Conservation (phyloP, 2,329 filamentous ascomycete species). For the Monosporascus sp. region DNA sequence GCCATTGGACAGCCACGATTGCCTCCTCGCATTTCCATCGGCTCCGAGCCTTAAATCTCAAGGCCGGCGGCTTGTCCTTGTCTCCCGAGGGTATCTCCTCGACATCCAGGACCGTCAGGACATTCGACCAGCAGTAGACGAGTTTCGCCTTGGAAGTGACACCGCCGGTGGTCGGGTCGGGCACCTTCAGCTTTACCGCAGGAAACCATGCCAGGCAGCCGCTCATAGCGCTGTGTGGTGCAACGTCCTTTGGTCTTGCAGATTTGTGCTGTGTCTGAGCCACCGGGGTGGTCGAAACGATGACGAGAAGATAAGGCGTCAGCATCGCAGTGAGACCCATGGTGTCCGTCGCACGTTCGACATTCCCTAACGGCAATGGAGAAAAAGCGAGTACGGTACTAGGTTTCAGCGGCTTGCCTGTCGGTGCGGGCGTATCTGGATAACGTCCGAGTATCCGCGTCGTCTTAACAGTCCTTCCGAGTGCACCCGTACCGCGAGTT, state of each 20-base stretch:
- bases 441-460: conserved; percentile 89
- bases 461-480: conserved; percentile 82
- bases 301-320: conserved; percentile 90
- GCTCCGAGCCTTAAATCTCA: conserved; percentile 77
- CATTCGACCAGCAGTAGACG: conserved; percentile 97
- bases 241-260: conserved; percentile 82
- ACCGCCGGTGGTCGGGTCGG: conserved; percentile 60
- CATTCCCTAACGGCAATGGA: conserved; percentile 86
- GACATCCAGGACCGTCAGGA: conserved; percentile 89
- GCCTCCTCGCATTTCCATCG: conserved; percentile 92
- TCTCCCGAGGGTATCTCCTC: conserved; percentile 64
- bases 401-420: conserved; percentile 70
- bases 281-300: conserved; percentile 93
- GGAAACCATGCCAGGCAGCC: conserved; percentile 97
- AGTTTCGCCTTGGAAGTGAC: conserved; percentile 77
- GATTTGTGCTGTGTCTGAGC: conserved; percentile 96
- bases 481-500: conserved; percentile 78
- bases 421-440: conserved; percentile 59
- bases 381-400: conserved; percentile 93
- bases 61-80: conserved; percentile 69
- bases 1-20: conserved; percentile 94
- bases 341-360: conserved; percentile 79
- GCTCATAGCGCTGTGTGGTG: conserved; percentile 84
- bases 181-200: conserved; percentile 81
- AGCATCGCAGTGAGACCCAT: conserved; percentile 92